A percentile compares a stretch with the other conserved stretches of the same genome.
Conservation (phyloP, 768 basidiomycete species). For the Flagelloscypha sp. region DNA sequence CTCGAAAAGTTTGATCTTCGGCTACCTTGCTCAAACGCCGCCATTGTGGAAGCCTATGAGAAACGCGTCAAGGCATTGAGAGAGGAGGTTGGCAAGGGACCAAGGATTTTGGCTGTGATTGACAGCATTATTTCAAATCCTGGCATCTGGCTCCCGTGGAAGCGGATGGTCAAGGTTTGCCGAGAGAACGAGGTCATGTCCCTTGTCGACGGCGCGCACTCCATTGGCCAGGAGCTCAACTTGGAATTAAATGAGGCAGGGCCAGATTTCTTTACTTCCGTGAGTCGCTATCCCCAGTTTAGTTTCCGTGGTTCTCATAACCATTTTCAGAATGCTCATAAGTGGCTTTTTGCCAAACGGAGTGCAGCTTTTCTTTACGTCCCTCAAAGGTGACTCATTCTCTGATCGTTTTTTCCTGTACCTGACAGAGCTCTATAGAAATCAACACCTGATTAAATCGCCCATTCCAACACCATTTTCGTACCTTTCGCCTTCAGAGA, state of each 20-base stretch:
- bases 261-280: conserved; percentile 77
- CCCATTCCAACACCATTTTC: conserved; percentile 47
- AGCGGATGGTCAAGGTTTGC: conserved; percentile 58
- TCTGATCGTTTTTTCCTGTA: background rate
- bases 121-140: conserved; percentile 61
- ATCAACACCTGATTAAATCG: conserved; percentile 54
- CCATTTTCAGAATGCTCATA: conserved; percentile 64
- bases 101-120: conserved; percentile 57
- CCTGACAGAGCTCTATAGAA: conserved; percentile 27
- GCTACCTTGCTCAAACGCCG: conserved; percentile 50
- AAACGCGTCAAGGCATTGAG: conserved; percentile 19
- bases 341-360: conserved; percentile 74
- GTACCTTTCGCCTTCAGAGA: conserved; percentile 42
- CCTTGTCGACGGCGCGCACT: conserved; percentile 76
- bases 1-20: conserved; percentile 39
- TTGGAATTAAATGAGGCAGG: conserved; percentile 45
- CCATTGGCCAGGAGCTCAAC: conserved; percentile 61
- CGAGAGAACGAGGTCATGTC: conserved; percentile 53
- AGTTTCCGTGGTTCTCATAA: background rate
- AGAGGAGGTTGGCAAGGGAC: conserved; percentile 16
- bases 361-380: conserved; percentile 68
- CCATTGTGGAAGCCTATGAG: conserved; percentile 46
- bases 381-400: conserved; percentile 35
- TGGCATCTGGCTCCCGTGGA: conserved; percentile 61
- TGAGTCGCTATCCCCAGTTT: conserved; percentile 22